These are phyloP conservation scores for Mortierella sp. DNA, from an alignment of 371 early-diverging fungal genomes.

Conservation along the genomic window DNA sequence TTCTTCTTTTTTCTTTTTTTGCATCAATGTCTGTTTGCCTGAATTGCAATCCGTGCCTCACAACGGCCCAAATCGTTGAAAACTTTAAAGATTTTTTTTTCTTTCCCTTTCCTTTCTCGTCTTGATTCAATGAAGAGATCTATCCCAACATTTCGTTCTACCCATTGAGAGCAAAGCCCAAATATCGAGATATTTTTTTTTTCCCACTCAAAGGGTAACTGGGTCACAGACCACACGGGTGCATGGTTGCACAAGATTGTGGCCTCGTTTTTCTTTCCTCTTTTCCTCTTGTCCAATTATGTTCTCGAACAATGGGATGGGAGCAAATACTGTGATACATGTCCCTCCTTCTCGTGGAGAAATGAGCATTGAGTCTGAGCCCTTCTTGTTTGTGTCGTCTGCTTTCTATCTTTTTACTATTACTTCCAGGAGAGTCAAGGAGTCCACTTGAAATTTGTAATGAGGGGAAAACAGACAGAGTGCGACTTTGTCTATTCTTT, in stretches of 20 bases:
- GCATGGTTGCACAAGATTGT: constrained; percentile 12
- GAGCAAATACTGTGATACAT: background rate
- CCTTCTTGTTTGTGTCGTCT: background rate
- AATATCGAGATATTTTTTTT: background rate
- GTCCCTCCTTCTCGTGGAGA: background rate
- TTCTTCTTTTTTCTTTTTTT: background rate
- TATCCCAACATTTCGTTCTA: too few species aligned
- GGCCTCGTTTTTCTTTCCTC: background rate
- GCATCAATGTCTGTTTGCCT: too few species aligned
- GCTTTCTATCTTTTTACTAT: background rate
- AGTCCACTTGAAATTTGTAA: background rate
- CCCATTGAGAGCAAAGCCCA: constrained; percentile 14
- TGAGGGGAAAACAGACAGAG: background rate
- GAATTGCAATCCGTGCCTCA: too few species aligned
- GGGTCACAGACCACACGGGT: constrained; percentile 13
- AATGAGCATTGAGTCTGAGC: background rate
- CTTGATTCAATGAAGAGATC: too few species aligned
- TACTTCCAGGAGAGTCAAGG: background rate
- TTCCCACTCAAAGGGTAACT: background rate
- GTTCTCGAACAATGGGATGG: background rate
- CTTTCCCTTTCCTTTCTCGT: too few species aligned
- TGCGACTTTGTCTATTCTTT: background rate
- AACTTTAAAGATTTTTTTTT: too few species aligned
- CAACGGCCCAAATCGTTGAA: too few species aligned
- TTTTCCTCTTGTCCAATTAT: background rate